phyloP scores from a whole-genome alignment of 1,139 yeast species.

The Insectozyma bohioensis region DNA sequence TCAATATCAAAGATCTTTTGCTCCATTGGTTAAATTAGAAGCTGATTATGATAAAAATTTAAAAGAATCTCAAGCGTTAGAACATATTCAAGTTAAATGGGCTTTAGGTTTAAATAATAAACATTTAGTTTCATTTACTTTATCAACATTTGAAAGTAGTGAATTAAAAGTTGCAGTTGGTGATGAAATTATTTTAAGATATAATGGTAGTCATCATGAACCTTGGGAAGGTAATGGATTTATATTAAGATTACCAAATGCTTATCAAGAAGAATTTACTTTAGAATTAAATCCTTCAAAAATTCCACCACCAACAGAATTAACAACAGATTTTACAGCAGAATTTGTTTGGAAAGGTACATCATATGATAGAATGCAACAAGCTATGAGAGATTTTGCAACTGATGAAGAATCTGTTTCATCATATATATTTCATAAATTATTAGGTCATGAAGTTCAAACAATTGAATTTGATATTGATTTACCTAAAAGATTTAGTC shows the following conservation, averaged over 20 bases:
- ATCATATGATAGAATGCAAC: constrained; percentile 81
- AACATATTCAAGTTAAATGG: constrained; percentile 77
- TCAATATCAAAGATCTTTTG: constrained; percentile 83
- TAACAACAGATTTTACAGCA: constrained; percentile 71
- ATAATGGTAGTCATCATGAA: constrained; percentile 48
- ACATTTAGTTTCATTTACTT: constrained; percentile 67
- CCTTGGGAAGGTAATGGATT: constrained; percentile 76
- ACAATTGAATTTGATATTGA: constrained; percentile 60
- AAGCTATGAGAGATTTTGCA: constrained; percentile 73
- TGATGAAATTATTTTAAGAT: constrained; percentile 71
- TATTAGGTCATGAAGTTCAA: constrained; percentile 79
- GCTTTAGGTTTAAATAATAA: constrained; percentile 63
- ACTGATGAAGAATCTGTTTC: constrained; percentile 69
- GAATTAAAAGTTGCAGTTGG: constrained; percentile 82
- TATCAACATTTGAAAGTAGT: constrained; percentile 65
- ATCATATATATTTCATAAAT: constrained; percentile 73
- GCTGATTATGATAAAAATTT: constrained; percentile 75
- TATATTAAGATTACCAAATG: constrained; percentile 70
- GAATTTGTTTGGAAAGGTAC: constrained; percentile 91
- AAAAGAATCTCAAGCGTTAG: constrained; percentile 78
- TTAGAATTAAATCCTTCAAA: constrained; percentile 56
- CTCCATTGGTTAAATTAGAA: constrained; percentile 79
- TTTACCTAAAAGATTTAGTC: constrained; percentile 62
- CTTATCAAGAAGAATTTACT: constrained; percentile 68
- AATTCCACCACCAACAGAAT: constrained; percentile 60